Evolutionary conservation across 2,329 filamentous ascomycete genomes (phyloP), one percentile per base, ranked within the genome.

Genomic region (Cercospora sp.): DNA sequence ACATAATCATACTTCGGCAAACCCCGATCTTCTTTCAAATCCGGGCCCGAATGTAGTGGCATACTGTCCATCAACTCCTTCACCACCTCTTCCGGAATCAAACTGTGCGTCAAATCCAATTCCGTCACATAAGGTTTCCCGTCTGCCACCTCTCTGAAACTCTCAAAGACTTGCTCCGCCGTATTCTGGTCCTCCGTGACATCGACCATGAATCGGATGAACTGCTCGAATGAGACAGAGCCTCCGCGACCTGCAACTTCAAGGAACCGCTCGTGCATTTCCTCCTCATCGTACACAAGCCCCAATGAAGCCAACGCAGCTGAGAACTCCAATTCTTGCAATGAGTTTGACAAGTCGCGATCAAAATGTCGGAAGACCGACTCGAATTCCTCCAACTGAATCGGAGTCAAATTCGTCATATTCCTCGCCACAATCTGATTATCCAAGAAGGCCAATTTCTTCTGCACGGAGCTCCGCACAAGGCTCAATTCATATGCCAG

Each of bases 151-250:
- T 99, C 95, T 67, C 90, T 89, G 87, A 99, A 99, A 71, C 91
- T 96, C 82, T 99, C 94, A 83, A 95, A 98, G 5, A 99, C 95
- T 80, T 99, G 95, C 81, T 98, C 95, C 12, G 95, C 95, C 3
- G 94, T 97, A 79, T 99, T 97, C 82, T 99, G 95, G 78, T 99
- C 95, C 81, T 99, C 95, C 12, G 95, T 99, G 60, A 97, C 95
- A 74, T 96, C 93, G 59, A 99, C 95, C 95, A 99, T 99, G 85
- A 99, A 99, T 45, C 92, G 90, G 79, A 99, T 99, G 78, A 99
- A 99, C 80, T 98, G 94, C 82, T 99, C 95, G 77, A 99, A 99
- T 4, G 92, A 95, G 62, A 99, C 95, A 58, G 66, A 74, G 72
- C 91, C 87, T 79, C 90, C 91, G 72, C 84, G 87, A 39, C 89